Evolutionary conservation across 2,329 filamentous ascomycete species (phyloP).

Genomic region (Pseudogymnoascus sp.): DNA sequence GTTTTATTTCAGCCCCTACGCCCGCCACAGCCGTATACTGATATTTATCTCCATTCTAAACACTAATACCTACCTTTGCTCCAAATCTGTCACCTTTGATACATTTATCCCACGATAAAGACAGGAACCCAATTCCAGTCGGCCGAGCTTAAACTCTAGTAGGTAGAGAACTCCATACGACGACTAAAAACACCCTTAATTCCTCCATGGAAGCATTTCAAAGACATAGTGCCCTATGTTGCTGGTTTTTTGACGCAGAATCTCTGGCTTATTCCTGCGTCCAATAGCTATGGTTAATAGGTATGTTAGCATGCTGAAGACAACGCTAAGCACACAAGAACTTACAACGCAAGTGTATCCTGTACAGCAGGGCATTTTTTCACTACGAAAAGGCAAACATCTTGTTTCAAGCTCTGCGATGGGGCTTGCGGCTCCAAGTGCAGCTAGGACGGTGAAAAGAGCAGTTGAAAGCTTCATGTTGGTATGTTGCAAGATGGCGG

Average conservation of each 20-base stretch:
- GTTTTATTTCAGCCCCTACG: not conserved
- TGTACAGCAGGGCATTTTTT: not conserved
- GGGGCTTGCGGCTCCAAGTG: not conserved
- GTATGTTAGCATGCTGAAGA: not conserved
- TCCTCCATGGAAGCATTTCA: not conserved
- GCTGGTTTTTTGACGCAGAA: no score
- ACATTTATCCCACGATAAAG: not conserved
- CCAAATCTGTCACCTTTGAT: not conserved
- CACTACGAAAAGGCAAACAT: not conserved
- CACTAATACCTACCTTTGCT: no score
- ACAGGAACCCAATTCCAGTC: not conserved
- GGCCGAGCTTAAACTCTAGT: not conserved
- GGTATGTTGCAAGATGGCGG: not conserved
- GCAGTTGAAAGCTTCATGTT: not conserved
- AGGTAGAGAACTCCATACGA: not conserved
- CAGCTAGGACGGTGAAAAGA: not conserved
- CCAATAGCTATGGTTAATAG: not conserved
- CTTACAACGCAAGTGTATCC: not conserved
- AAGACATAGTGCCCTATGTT: no score
- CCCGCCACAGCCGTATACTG: not conserved
- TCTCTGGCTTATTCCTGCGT: no score
- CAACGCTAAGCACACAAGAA: not conserved
- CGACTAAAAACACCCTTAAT: not conserved
- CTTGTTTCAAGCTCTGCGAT: no score
- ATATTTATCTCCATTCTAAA: no score